Base-by-base conservation (phyloP, 208 protist genomes). In the Crithidia sp. region DNA sequence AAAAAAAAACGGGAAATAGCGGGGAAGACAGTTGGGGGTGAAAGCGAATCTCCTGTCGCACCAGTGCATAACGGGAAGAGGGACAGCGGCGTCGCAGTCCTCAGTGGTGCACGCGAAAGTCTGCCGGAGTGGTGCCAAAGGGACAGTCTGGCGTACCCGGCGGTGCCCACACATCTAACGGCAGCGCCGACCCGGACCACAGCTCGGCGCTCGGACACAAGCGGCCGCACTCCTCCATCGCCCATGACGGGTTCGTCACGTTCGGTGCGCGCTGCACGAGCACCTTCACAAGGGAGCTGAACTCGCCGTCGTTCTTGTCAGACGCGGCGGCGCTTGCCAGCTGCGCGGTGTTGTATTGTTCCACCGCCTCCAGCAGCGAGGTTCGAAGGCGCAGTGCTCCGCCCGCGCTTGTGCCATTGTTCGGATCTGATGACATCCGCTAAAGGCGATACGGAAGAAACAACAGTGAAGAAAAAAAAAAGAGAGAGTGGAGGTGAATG, bases 211-310 rank as follows among this genome's bases (percentile, higher is more conserved):
- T 49, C 0, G 79, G 77, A 53, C 79, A 80, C 9, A 89, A 67
- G 7, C 92, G 86, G 56, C 79, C 62, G 16, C 90, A 76, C 79
- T 96, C 88, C 71, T 95, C 90, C 88, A 90, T 90, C n/a, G 92
- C 89, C 92, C 92, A 96, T 8, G 83, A 47, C 4, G 89, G 86
- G 56, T 94, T 79, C 10, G 74, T 74, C 6, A 79, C 53, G n/a
- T 16, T 39, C 16, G 52, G 53, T 7, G 14, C 64, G 17, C 45
- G 39, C 53, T 73, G 60, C 36, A 70, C 74, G 10, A 79, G 28
- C 53, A 63, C 37, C 4, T 67, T 56, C 2, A 70, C 49, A 10
- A 52, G 19, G 47, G n/a, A 28, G 52, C 5, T 8, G 7, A 8
- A 4, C 5, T 13, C 4, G 8, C 45, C 49, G 28, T 28, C 28